Percentiles rank a stretch among this genome's conserved stretches.
Conservation (phyloP, 345 rosid species). For the Populus pruinosa region DNA sequence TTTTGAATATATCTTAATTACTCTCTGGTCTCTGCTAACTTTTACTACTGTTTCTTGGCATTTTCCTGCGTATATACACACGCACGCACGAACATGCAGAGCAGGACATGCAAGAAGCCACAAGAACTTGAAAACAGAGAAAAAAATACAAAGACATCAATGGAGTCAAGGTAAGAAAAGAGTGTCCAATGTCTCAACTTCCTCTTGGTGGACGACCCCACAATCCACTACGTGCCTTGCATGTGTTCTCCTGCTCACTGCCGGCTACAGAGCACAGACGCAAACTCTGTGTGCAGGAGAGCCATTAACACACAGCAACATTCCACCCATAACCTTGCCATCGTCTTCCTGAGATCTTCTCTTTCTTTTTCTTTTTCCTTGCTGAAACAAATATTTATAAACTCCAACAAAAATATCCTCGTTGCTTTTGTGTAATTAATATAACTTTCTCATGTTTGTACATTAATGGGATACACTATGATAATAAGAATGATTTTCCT, state of each 20-base stretch:
- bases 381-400: too few relatives aligned
- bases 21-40: too few relatives aligned
- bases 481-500: too few relatives aligned
- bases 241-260: neutral
- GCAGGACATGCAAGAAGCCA: neutral
- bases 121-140: neutral
- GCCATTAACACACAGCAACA: slow-evolving; percentile 4
- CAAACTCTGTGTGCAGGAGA: neutral
- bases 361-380: neutral
- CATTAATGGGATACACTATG: too few relatives aligned
- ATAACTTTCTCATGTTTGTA: too few relatives aligned
- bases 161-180: neutral
- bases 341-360: neutral
- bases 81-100: neutral
- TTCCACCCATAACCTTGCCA: neutral
- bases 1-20: too few relatives aligned
- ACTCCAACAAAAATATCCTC: too few relatives aligned
- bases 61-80: neutral
- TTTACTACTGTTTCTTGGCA: neutral
- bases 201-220: slow-evolving; percentile 11
- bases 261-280: neutral
- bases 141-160: neutral
- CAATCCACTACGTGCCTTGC: neutral
- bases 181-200: neutral
- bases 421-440: too few relatives aligned